A percentile compares a stretch with the other conserved stretches of the same genome.
phyloP scores from a whole-genome alignment of 2,329 filamentous ascomycete genomes.

The Ophiostoma tasmaniense region DNA sequence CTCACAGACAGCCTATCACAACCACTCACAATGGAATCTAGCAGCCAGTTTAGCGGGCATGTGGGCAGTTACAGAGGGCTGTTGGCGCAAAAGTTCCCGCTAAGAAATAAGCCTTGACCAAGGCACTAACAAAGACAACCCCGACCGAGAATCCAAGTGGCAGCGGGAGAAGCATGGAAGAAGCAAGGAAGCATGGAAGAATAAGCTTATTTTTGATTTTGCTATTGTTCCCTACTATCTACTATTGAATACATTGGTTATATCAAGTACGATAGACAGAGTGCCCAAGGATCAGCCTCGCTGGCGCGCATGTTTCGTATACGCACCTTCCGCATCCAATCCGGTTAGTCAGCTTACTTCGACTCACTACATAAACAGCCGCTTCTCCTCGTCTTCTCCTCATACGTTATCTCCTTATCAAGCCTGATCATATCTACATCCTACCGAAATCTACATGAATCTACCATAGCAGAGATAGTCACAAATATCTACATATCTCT shows the following conservation, averaged over 20 bases:
- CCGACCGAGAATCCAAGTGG: background rate
- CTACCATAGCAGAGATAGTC: background rate
- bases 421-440: background rate
- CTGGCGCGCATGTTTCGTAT: background rate
- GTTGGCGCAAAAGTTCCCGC: background rate
- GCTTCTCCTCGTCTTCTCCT: background rate
- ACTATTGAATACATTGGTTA: background rate
- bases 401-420: background rate
- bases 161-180: background rate
- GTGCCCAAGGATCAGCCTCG: background rate
- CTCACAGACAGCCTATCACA: background rate
- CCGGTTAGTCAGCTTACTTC: background rate
- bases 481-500: background rate
- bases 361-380: background rate
- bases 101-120: constrained; percentile 2
- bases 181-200: background rate
- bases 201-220: background rate
- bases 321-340: background rate
- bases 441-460: background rate
- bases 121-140: background rate
- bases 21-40: too few species aligned
- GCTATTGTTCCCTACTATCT: background rate
- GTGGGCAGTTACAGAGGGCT: background rate
- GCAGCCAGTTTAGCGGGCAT: background rate
- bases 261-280: background rate